Evolutionary conservation across 2,329 filamentous ascomycete genomes (phyloP), one percentile per base, ranked within the genome.

Genomic region (Colletotrichum eremochloae): DNA sequence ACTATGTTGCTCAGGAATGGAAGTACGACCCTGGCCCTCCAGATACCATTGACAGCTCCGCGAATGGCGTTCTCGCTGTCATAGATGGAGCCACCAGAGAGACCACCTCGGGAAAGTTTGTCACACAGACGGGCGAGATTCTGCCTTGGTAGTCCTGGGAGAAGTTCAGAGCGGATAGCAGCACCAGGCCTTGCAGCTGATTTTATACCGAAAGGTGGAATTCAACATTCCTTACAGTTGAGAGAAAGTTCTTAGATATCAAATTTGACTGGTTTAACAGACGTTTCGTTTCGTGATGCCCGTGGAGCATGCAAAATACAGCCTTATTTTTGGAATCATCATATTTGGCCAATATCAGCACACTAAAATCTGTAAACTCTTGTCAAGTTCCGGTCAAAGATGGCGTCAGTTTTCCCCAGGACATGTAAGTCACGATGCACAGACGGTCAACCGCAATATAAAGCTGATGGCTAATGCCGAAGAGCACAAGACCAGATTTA

Each of bases 361-460:
- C n/a, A 8, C 44, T 46, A 5, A n/a, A 20, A n/a, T 5, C 24
- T 24, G 24, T 24, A 67, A n/a, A n/a, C 20, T 31, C 46, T 8
- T 60, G 38, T 48, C 63, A 67, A 3, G 80, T 87, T 38, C 83
- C 81, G 3, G 78, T 84, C 52, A 84, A 84, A 64, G 83, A 84
- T 3, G 83, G 83, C 1, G 78, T 85, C 18, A 81, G 72, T 24
- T 1, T 24, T 24, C 1, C 24, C 24, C 24, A 24, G 24, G 79
- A 84, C 57, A 82, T 84, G 78, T 81, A 79, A 80, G 74, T 84
- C 44, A 79, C 56, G 3, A 78, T 84, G 5, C 68, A 75, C 42
- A 72, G 64, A 15, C 71, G 66, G 20, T 42, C 71, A 0, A 64
- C 71, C 3, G 67, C 44, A 18, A 63, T 76, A 31, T 68, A 29